Conservation (phyloP, 495 filamentous ascomycete genomes). For the Xanthoparmelia taractica region DNA sequence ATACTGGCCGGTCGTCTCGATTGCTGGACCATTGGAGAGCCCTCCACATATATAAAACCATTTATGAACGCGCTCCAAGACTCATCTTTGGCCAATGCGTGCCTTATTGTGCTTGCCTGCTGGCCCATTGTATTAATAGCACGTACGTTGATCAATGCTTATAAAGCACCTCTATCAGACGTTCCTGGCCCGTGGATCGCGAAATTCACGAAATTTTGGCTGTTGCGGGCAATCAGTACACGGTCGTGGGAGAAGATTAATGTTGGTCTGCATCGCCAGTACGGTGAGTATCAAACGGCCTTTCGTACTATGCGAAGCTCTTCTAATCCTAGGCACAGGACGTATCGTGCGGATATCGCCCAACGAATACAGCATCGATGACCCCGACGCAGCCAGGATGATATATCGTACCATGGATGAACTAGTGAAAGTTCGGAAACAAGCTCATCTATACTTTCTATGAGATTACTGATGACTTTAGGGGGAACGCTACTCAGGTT, state of each 20-base stretch:
- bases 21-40: too few relatives aligned
- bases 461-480: background rate
- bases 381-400: slow-evolving; percentile 35
- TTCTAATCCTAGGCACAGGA: background rate
- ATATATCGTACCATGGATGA: slow-evolving; percentile 40
- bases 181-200: slow-evolving; percentile 45
- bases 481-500: background rate
- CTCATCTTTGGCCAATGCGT: too few relatives aligned
- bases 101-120: too few relatives aligned
- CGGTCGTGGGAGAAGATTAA: slow-evolving; percentile 43
- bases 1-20: too few relatives aligned
- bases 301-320: background rate
- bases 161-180: too few relatives aligned
- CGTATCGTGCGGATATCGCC: slow-evolving; percentile 43
- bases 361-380: slow-evolving; percentile 44
- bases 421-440: slow-evolving; percentile 33
- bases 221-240: slow-evolving; percentile 38
- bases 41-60: too few relatives aligned
- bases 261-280: slow-evolving; percentile 37
- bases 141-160: too few relatives aligned
- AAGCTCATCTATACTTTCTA: slow-evolving; percentile 29
- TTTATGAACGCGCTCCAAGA: too few relatives aligned
- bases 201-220: slow-evolving; percentile 52
- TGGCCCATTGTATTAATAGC: too few relatives aligned
- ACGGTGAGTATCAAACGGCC: slow-evolving; percentile 17